These are phyloP conservation scores for Deinandra increscens DNA, from an alignment of 129 eudicot genomes.

Conservation along the genomic window DNA sequence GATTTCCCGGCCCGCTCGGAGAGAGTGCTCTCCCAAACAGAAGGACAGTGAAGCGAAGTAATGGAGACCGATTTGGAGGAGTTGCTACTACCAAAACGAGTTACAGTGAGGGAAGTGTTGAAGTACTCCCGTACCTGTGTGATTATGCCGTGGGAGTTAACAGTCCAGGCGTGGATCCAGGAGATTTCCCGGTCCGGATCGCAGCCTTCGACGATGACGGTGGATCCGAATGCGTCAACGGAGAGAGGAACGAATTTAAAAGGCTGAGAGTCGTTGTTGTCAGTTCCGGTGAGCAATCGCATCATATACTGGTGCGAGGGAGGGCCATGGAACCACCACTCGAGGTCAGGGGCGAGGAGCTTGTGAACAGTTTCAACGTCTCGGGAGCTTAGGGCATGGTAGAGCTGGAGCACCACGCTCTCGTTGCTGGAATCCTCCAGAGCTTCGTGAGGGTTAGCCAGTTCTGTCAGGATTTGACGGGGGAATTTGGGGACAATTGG, in stretches of 20 bases:
- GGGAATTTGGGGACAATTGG: background rate
- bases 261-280: conserved; percentile 18
- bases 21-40: conserved; percentile 78
- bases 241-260: conserved; percentile 64
- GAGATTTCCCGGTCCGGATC: conserved; percentile 56
- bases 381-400: conserved; percentile 85
- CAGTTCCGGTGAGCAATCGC: conserved; percentile 87
- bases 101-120: conserved; percentile 81
- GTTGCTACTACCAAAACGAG: conserved; percentile 38
- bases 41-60: conserved; percentile 66
- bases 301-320: conserved; percentile 94
- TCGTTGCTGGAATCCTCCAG: conserved; percentile 73
- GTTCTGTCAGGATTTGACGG: conserved; percentile 36
- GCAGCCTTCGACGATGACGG: conserved; percentile 86
- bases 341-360: conserved; percentile 87
- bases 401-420: conserved; percentile 91
- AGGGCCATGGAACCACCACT: conserved; percentile 99
- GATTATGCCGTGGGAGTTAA: conserved; percentile 66
- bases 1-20: conserved; percentile 80
- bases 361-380: conserved; percentile 67
- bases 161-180: conserved; percentile 99
- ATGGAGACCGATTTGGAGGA: conserved; percentile 28
- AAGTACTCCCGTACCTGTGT: conserved; percentile 92
- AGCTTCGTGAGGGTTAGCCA: conserved; percentile 74
- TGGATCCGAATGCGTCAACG: conserved; percentile 66